Evolutionary conservation across 2,329 filamentous ascomycete species (phyloP).

Genomic region (Botrytis tulipae): DNA sequence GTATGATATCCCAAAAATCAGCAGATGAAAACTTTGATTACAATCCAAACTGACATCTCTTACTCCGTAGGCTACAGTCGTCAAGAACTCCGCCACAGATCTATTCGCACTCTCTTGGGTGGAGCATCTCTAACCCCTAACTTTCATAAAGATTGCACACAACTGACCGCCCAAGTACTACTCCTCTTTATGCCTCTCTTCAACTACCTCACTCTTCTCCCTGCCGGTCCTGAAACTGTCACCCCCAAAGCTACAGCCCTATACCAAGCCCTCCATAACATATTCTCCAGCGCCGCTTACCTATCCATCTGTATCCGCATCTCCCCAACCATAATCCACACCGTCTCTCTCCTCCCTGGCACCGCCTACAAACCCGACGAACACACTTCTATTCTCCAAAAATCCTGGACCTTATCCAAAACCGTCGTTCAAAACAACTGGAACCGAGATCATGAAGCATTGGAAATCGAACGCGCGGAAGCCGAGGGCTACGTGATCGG

Average conservation of each 20-base stretch:
- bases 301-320: conserved; percentile 30
- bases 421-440: conserved; percentile 8
- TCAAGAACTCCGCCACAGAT: conserved; percentile 26
- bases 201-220: conserved; percentile 27
- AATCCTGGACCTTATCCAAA: conserved; percentile 24
- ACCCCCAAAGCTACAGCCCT: conserved; percentile 20
- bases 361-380: conserved; percentile 27
- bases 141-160: conserved; percentile 48
- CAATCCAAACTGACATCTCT: conserved; percentile 16
- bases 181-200: conserved; percentile 36
- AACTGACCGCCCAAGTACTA: conserved; percentile 51
- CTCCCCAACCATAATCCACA: conserved; percentile 33
- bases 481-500: not conserved
- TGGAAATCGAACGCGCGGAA: not conserved
- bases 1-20: conserved; percentile 20
- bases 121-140: conserved; percentile 24
- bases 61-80: conserved; percentile 30
- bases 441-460: not conserved
- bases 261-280: conserved; percentile 34
- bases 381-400: conserved; percentile 22
- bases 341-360: conserved; percentile 25
- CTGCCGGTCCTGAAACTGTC: not conserved
- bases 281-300: conserved; percentile 33
- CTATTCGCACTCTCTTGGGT: conserved; percentile 28
- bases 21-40: not conserved